A percentile compares a stretch with the other conserved stretches of the same genome.
These are phyloP conservation scores for Podaxis sp. DNA, from an alignment of 768 basidiomycete genomes.

Conservation along the genomic window DNA sequence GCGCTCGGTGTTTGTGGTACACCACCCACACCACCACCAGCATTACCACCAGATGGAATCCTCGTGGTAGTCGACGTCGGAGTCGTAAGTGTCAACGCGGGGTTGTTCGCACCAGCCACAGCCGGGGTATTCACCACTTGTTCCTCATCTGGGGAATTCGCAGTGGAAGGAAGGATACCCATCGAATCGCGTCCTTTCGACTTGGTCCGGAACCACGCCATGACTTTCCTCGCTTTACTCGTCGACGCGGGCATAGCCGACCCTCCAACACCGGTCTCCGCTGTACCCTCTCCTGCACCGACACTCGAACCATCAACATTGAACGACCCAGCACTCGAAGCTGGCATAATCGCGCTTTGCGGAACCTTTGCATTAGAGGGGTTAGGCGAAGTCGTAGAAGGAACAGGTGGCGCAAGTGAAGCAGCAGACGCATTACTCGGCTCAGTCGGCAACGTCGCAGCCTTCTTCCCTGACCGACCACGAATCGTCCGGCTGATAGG, in stretches of 20 bases:
- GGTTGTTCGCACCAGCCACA: conserved; percentile 17
- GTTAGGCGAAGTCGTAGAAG: not conserved
- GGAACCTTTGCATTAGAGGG: not conserved
- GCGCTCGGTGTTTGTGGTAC: conserved; percentile 19
- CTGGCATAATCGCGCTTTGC: not conserved
- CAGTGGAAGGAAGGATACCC: conserved; percentile 17
- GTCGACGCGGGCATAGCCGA: conserved; percentile 61
- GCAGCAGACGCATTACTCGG: not conserved
- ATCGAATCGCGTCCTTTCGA: conserved; percentile 47
- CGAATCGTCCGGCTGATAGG: conserved; percentile 59
- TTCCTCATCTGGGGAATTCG: conserved; percentile 15
- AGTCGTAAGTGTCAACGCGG: conserved; percentile 21
- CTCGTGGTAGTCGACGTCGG: conserved; percentile 21
- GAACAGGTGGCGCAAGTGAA: conserved; percentile 6
- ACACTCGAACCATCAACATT: conserved; percentile 12
- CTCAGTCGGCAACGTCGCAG: conserved; percentile 22
- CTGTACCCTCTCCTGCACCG: conserved; percentile 8
- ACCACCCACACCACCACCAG: not conserved
- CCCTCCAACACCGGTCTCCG: conserved; percentile 16
- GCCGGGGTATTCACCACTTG: conserved; percentile 23
- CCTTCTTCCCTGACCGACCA: conserved; percentile 31
- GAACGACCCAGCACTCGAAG: not conserved
- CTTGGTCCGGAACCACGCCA: conserved; percentile 94
- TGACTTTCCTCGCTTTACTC: conserved; percentile 91
- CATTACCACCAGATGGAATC: not conserved